These are phyloP conservation scores for Didymella pinodella DNA, from an alignment of 2,329 filamentous ascomycete species.

Conservation along the genomic window DNA sequence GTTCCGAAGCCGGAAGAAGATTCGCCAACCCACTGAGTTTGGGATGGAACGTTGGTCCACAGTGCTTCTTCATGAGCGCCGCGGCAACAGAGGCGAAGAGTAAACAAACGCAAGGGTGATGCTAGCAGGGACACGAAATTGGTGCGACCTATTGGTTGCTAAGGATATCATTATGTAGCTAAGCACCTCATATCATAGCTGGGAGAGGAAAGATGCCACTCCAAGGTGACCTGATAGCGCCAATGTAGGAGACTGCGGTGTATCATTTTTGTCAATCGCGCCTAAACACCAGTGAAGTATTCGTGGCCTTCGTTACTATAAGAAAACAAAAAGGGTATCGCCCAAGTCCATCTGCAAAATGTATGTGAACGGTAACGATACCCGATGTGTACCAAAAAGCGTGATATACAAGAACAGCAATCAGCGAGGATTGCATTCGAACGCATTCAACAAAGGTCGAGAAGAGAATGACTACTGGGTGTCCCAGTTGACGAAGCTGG, in stretches of 20 bases:
- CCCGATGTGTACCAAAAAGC: slow-evolving; percentile 11
- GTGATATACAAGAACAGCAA: slow-evolving; percentile 2
- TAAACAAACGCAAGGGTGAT: slow-evolving; percentile 1
- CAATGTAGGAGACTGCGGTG: slow-evolving; percentile 16
- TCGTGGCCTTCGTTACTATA: slow-evolving; percentile 18
- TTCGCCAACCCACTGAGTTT: background rate
- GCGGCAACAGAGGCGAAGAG: background rate
- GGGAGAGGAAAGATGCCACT: slow-evolving; percentile 22
- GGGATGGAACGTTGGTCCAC: background rate
- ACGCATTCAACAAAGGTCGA: background rate
- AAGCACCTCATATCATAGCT: slow-evolving; percentile 11
- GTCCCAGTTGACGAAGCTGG: slow-evolving; percentile 39
- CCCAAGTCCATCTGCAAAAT: slow-evolving; percentile 13
- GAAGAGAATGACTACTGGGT: slow-evolving; percentile 9
- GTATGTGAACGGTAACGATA: slow-evolving; percentile 15
- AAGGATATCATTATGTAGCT: slow-evolving; percentile 32
- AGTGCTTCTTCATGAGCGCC: background rate
- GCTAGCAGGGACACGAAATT: background rate
- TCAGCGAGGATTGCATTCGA: background rate
- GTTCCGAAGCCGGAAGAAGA: background rate
- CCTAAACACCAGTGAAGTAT: slow-evolving; percentile 15
- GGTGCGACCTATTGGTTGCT: slow-evolving; percentile 6
- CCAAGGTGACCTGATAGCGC: slow-evolving; percentile 26
- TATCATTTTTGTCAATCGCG: slow-evolving; percentile 12
- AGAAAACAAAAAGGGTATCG: slow-evolving; percentile 13